Base-by-base conservation (phyloP, 345 rosid genomes). In the Euphorbia pulcherrima region DNA sequence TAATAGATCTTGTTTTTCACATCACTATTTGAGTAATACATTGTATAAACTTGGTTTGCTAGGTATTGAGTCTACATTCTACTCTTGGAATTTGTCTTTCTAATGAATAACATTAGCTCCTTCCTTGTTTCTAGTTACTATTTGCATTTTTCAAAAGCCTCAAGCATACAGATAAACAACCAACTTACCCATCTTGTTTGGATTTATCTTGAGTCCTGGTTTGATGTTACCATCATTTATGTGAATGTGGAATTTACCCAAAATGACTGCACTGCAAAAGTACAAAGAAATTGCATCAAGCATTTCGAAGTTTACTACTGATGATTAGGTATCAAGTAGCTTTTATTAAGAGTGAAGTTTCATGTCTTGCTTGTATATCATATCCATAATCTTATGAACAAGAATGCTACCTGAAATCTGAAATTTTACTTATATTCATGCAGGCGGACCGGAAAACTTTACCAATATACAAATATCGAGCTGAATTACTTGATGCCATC, bases 391-490 rank as follows among this genome's bases (percentile, higher is more conserved):
- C 5, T 7, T 23, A 0, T 26, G 0, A 10, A 2, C 16, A 2
- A 6, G 23, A 27, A 30, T 40, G 69, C 33, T 62, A 20, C 30
- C 28, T 54, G 17, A 23, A 37, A n/a, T 61, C 71, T 65, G 44
- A 57, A 13, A 28, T 51, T 69, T 53, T 10, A 12, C 20, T 69
- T 39, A 51, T 70, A 1, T 37, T 58, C 12, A 6, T 78, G 75
- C 80, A 92, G 96, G 98, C 81, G 72, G 99, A 89, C 35, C 81
- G 97, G 50, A 94, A 81, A 83, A 83, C 83, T 62, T 82, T 94
- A 58, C 99, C 99, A 29, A 86, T 94, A 61, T 94, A 86, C 73
- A 90, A 81, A 12, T 89, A 85, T 73, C 92, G 97, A 68, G 96
- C 88, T 44, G 83, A 85, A 55, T 79, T 94, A 46, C 97, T 94